Percentiles rank a stretch among this genome's conserved stretches.
Evolutionary conservation across 768 basidiomycete genomes (phyloP).

Genomic region (Termitomyces sp.): DNA sequence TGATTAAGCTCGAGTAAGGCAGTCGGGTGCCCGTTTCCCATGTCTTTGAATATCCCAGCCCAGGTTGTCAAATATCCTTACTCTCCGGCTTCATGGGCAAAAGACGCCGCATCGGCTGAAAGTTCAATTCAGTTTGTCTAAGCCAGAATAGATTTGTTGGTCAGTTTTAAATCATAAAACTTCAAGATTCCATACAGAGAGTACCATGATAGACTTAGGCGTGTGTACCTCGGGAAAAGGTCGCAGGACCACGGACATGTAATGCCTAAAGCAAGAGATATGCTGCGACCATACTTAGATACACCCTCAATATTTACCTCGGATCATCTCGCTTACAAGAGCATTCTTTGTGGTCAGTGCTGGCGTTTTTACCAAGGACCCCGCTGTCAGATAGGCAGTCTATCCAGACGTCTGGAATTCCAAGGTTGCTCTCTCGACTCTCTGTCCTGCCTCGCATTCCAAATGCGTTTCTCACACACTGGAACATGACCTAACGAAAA

Average conservation of each 20-base stretch:
- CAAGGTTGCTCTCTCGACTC: not conserved
- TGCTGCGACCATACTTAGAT: not conserved
- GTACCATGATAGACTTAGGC: not conserved
- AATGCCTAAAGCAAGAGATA: not conserved
- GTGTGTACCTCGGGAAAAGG: slow-evolving; percentile 1
- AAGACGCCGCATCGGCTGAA: not conserved
- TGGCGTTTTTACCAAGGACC: not conserved
- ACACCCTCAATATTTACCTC: not conserved
- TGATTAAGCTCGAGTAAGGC: not conserved
- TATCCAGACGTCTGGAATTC: not conserved
- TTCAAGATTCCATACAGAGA: not conserved
- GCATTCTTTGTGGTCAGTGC: not conserved
- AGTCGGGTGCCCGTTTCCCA: not conserved
- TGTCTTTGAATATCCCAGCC: not conserved
- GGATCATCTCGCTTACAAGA: not conserved
- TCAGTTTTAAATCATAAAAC: not conserved
- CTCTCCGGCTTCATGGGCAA: not conserved
- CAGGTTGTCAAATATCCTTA: not conserved
- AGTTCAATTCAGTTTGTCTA: not conserved
- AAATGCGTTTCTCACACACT: not conserved
- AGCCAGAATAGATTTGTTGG: not conserved
- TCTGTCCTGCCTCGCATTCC: not conserved
- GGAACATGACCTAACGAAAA: slow-evolving; percentile 4
- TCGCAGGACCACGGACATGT: not conserved
- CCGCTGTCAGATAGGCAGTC: not conserved